Evolutionary conservation across 371 early-diverging fungal genomes (phyloP), one percentile per base, ranked within the genome.

Genomic region (Dichotomocladium elegans): DNA sequence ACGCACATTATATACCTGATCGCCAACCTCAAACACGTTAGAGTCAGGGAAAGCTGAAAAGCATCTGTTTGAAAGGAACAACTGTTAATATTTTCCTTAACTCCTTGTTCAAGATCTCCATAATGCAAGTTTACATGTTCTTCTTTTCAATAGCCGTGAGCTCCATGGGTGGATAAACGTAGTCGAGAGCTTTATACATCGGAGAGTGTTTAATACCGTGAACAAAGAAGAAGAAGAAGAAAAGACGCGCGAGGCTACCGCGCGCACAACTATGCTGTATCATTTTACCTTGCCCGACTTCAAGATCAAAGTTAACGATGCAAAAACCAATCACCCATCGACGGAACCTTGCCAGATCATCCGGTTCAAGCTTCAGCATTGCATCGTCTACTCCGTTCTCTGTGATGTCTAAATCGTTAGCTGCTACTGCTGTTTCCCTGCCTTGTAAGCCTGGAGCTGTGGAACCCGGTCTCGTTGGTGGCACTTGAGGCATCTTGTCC

Each of bases 1-100:
- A 41, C 95, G 86, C 63, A 95, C 93, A 42, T 87, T 86, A 70
- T 90, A 95, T 11, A 88, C 83, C 49, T 87, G 89, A 74, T 97
- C 96, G 47, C 95, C 95, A n/a, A 87, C 77, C 67, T 92, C 93
- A 54, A 89, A 84, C 14, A 88, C 86, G 53, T 95, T 92, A 15
- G 95, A 92, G 79, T 97, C 98, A 1, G 98, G 98, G 68, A 97
- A 95, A 4, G 95, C 90, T 8, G 94, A 91, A 77, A 95, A 97
- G 62, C 92, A 85, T 37, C 92, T 91, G 59, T 17, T 19, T 12
- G 7, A 26, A 19, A 10, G 19, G 19, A 17, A 14, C 44, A 25
- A 19, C 21, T 19, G 19, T 43, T 12, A 40, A 37, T 19, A 5
- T 53, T 34, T 14, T n/a, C 35, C 30, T n/a, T 19, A 17, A 24